These are phyloP conservation scores for Fusarium buharicum DNA, from an alignment of 2,329 filamentous ascomycete species.

Conservation along the genomic window DNA sequence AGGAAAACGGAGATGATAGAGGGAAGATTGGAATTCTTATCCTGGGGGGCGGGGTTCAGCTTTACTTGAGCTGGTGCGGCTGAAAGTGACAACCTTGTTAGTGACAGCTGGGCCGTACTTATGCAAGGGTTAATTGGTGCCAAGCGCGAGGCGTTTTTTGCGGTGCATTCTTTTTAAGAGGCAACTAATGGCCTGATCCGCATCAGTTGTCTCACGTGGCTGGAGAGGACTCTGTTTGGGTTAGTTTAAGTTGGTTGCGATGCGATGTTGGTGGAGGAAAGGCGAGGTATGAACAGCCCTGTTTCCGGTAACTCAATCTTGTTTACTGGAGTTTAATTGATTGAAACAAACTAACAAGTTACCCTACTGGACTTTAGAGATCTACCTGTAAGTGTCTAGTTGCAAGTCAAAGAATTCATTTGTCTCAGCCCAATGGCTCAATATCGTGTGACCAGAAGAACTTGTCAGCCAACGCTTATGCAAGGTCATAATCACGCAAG, in stretches of 20 bases:
- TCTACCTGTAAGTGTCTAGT: no score
- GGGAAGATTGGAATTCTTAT: neutral
- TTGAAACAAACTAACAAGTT: no score
- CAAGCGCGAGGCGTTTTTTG: constrained; percentile 19
- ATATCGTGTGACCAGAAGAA: no score
- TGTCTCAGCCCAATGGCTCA: no score
- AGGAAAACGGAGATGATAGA: neutral
- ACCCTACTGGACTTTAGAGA: no score
- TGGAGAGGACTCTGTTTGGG: neutral
- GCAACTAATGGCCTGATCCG: neutral
- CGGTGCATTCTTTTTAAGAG: no score
- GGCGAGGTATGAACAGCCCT: no score
- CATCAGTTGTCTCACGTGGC: neutral
- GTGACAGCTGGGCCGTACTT: neutral
- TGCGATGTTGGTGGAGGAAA: no score
- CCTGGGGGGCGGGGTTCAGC: constrained; percentile 13
- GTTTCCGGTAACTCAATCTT: no score
- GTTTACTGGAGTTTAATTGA: no score
- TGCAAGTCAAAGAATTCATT: no score
- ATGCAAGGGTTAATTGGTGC: constrained; percentile 17
- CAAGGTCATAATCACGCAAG: neutral
- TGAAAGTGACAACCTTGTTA: constrained; percentile 2
- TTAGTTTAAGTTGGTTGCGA: neutral
- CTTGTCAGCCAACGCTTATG: neutral
- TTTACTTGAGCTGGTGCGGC: constrained; percentile 11